Evolutionary conservation across 2,329 filamentous ascomycete species (phyloP).

Genomic region (Pleomassaria siparia): DNA sequence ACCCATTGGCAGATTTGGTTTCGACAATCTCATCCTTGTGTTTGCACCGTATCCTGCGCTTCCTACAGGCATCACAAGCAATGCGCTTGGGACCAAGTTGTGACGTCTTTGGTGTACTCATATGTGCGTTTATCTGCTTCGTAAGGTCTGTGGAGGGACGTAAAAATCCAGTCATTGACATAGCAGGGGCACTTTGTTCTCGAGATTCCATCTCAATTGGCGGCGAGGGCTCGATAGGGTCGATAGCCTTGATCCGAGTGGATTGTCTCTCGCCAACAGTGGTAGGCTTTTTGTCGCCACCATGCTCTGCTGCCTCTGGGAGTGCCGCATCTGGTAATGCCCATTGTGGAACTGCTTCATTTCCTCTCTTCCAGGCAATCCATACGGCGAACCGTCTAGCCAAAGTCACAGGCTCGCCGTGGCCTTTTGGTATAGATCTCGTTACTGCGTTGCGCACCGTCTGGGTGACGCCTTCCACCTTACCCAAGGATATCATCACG

Average conservation of each 20-base stretch:
- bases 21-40: constrained; percentile 59
- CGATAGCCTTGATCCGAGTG: constrained; percentile 40
- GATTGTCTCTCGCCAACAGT: constrained; percentile 43
- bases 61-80: constrained; percentile 64
- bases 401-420: constrained; percentile 62
- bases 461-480: constrained; percentile 61
- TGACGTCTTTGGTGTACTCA: constrained; percentile 57
- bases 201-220: constrained; percentile 15
- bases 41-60: constrained; percentile 63
- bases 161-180: constrained; percentile 36
- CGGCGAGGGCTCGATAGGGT: constrained; percentile 17
- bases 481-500: constrained; percentile 62
- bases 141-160: constrained; percentile 39
- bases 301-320: constrained; percentile 44
- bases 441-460: constrained; percentile 62
- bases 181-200: constrained; percentile 20
- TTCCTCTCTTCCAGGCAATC: constrained; percentile 68
- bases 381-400: constrained; percentile 64
- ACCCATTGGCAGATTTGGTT: constrained; percentile 20
- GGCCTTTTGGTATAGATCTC: constrained; percentile 63
- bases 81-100: constrained; percentile 62
- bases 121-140: constrained; percentile 46
- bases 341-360: constrained; percentile 64
- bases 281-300: constrained; percentile 51
- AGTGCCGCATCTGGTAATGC: constrained; percentile 59